Evolutionary conservation across 2,329 filamentous ascomycete genomes (phyloP).

Genomic region (Tolypocladium guangdongense): DNA sequence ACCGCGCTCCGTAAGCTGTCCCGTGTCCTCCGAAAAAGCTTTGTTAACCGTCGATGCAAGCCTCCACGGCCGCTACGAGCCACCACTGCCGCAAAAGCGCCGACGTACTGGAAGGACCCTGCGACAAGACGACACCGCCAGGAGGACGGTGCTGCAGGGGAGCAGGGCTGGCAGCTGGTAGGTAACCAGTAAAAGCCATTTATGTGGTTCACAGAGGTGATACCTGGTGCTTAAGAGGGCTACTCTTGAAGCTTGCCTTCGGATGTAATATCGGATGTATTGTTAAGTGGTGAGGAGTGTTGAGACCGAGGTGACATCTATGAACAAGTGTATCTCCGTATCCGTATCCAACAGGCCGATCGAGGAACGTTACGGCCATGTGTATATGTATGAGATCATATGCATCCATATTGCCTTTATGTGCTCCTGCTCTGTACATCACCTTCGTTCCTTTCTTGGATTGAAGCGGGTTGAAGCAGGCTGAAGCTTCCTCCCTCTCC

Average conservation of each 20-base stretch:
- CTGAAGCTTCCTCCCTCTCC: slow-evolving; percentile 12
- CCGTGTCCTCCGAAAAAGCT: too few relatives aligned
- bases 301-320: slow-evolving; percentile 5
- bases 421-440: slow-evolving; percentile 1
- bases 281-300: slow-evolving; percentile 2
- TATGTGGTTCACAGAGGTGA: slow-evolving; percentile 1
- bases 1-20: too few relatives aligned
- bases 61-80: too few relatives aligned
- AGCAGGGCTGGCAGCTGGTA: too few relatives aligned
- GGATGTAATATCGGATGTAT: slow-evolving; percentile 4
- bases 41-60: too few relatives aligned
- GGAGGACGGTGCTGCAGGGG: too few relatives aligned
- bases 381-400: slow-evolving; percentile 4
- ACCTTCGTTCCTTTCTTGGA: slow-evolving; percentile 2
- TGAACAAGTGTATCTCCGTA: slow-evolving; percentile 4
- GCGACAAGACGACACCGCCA: too few relatives aligned
- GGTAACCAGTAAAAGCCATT: too few relatives aligned
- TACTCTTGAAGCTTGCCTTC: slow-evolving; percentile 2
- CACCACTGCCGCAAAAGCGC: too few relatives aligned
- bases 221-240: slow-evolving; percentile 2
- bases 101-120: too few relatives aligned
- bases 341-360: slow-evolving; percentile 5
- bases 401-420: slow-evolving; percentile 1
- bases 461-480: not conserved
- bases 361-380: slow-evolving; percentile 4